Conservation (phyloP, 2,329 filamentous ascomycete genomes). For the Canariomyces notabilis region DNA sequence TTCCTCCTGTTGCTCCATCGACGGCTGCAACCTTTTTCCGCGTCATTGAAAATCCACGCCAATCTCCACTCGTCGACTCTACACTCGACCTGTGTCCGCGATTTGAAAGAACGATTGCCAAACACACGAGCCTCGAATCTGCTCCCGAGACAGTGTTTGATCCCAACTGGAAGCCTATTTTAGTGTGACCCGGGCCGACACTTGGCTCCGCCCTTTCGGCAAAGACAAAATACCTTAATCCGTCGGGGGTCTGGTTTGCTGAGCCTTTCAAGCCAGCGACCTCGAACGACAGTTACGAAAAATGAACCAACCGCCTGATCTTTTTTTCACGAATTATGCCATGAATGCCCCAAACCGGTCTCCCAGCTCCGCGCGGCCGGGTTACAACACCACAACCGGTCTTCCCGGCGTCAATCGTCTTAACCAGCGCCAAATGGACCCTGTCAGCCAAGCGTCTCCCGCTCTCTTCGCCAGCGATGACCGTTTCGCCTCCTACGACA, state of each 20-base stretch:
- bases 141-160: background rate
- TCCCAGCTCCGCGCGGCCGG: conserved; percentile 25
- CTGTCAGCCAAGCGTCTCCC: conserved; percentile 21
- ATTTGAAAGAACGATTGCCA: conserved; percentile 9
- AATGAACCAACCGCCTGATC: conserved; percentile 26
- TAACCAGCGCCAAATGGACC: conserved; percentile 28
- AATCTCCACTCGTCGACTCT: conserved; percentile 24
- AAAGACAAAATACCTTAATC: background rate
- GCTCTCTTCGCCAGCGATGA: conserved; percentile 26
- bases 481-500: conserved; percentile 28
- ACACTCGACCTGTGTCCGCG: conserved; percentile 8
- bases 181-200: background rate
- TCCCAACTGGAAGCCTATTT: background rate
- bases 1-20: conserved; percentile 10
- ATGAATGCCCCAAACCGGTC: conserved; percentile 26
- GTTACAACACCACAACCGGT: conserved; percentile 28
- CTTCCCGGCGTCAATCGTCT: conserved; percentile 25
- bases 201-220: background rate
- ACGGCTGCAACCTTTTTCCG: conserved; percentile 18
- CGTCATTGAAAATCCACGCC: conserved; percentile 25
- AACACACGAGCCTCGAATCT: background rate
- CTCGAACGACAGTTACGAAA: conserved; percentile 13
- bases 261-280: conserved; percentile 16
- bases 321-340: conserved; percentile 22
- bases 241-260: conserved; percentile 12